A percentile compares a stretch with the other conserved stretches of the same genome.
phyloP scores from a whole-genome alignment of 1,284 basidiomycete species.

The Ustilago hordei region DNA sequence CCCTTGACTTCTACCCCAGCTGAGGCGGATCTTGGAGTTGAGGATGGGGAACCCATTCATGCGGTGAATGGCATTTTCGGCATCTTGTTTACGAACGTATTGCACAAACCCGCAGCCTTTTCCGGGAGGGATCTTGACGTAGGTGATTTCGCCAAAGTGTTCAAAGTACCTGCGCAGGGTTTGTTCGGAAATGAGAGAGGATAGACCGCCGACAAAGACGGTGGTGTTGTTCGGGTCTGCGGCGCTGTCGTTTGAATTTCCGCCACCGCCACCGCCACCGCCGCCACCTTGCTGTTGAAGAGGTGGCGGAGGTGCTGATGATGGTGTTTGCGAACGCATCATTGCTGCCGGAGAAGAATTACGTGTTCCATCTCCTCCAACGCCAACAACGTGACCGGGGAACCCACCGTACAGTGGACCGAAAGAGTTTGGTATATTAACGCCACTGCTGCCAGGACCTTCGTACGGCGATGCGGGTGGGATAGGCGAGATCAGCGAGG shows the following conservation, averaged over 20 bases:
- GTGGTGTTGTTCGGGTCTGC: constrained; percentile 68
- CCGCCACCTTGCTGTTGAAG: constrained; percentile 16
- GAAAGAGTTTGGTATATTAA: constrained; percentile 26
- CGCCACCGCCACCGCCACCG: constrained; percentile 1
- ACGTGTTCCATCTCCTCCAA: constrained; percentile 15
- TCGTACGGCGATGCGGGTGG: constrained; percentile 35
- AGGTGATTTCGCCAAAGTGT: constrained; percentile 66
- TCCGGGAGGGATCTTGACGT: constrained; percentile 90
- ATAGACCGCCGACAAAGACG: constrained; percentile 68
- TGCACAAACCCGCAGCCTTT: constrained; percentile 97
- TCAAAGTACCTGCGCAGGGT: constrained; percentile 66
- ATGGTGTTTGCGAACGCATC: constrained; percentile 43
- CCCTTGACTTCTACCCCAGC: constrained; percentile 80
- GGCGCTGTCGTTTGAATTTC: constrained; percentile 50
- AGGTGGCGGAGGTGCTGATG: constrained; percentile 24
- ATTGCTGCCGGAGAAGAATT: constrained; percentile 31
- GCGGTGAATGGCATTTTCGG: constrained; percentile 89
- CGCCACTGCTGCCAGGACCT: constrained; percentile 5
- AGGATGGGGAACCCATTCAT: constrained; percentile 96
- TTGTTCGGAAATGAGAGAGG: constrained; percentile 64
- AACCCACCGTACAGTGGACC: constrained; percentile 36
- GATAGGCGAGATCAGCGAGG: constrained; percentile 33
- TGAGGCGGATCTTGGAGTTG: constrained; percentile 83
- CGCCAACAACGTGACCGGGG: constrained; percentile 14
- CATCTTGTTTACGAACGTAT: constrained; percentile 89